Base-by-base conservation (phyloP, 495 filamentous ascomycete genomes). In the Neurospora cerealis region DNA sequence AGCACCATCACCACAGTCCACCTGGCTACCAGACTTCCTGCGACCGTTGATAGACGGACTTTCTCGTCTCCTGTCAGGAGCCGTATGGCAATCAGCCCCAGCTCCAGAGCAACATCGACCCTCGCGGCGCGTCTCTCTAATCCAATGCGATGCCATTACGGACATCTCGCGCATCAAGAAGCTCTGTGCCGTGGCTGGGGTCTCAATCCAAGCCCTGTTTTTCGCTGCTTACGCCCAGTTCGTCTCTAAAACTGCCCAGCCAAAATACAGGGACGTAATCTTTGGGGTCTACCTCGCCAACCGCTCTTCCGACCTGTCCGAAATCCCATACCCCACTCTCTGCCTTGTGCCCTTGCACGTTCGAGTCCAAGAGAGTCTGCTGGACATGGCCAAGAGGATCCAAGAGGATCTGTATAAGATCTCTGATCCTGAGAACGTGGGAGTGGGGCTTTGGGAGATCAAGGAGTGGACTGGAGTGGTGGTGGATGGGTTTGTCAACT, bases 401-500 rank as follows among this genome's bases (percentile, higher is more conserved):
- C 84, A 87, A 41, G 74, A 72, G 8, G 84, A 86, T 71, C 70
- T 88, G 3, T 71, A 83, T 13, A 72, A 75, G 8, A 84, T 88
- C 38, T 79, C 81, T 1, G 75, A 73, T 6, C 75, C 78, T 0
- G 75, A 74, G 4, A 82, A 83, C 72, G 72, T 79, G 4, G 78
- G 78, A 7, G 85, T 80, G 11, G 81, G 83, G 17, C 74, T 87
- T 3, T 87, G 86, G 86, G 86, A 88, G 74, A 80, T 88, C 15
- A 75, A 81, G 48, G 74, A 80, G 11, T 86, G 86, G 84, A 87
- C 85, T 9, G 85, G 85, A 0, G 62, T 87, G 24, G 75, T 74
- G 70, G 77, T 87, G 6, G 80, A 86, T 72, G 82, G 81, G 7
- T 88, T 86, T 79, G 88, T 90, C 62, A 91, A 91, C 75, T 89